phyloP scores from a whole-genome alignment of 768 basidiomycete species.

The Cubamyces lactineus region DNA sequence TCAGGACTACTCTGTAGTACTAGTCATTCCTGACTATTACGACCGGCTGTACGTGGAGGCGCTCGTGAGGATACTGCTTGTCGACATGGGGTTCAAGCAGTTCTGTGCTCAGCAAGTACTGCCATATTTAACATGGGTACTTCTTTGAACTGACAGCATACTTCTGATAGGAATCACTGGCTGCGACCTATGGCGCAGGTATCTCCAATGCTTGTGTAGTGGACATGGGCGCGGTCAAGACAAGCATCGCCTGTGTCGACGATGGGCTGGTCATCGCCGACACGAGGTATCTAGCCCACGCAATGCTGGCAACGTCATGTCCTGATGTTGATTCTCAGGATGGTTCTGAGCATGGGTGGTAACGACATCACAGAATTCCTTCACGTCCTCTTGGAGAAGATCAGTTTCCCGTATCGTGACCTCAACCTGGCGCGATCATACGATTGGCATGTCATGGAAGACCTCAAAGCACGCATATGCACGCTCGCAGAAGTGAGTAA shows the following conservation, averaged over 20 bases:
- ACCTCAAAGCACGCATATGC: constrained; percentile 82
- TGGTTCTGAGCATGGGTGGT: constrained; percentile 86
- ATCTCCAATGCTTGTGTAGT: constrained; percentile 95
- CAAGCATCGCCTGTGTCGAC: constrained; percentile 90
- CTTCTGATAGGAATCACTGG: constrained; percentile 75
- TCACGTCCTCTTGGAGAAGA: constrained; percentile 74
- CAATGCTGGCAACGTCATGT: neutral
- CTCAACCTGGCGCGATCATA: constrained; percentile 75
- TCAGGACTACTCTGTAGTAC: constrained; percentile 84
- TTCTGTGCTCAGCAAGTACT: constrained; percentile 87
- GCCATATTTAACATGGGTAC: neutral
- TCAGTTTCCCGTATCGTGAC: constrained; percentile 87
- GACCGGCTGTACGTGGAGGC: constrained; percentile 84
- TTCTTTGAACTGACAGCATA: neutral
- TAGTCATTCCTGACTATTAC: constrained; percentile 92
- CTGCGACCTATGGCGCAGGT: constrained; percentile 94
- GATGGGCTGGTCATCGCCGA: constrained; percentile 89
- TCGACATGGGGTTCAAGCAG: constrained; percentile 90
- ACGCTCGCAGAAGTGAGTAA: constrained; percentile 81
- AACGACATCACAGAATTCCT: constrained; percentile 95
- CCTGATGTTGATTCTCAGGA: constrained; percentile 43
- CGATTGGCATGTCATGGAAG: constrained; percentile 92
- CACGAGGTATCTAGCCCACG: constrained; percentile 61
- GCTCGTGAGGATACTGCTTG: constrained; percentile 70
- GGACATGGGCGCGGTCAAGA: constrained; percentile 85